Base-by-base conservation (phyloP, 495 filamentous ascomycete genomes). In the Aspergillus sclerotioniger region DNA sequence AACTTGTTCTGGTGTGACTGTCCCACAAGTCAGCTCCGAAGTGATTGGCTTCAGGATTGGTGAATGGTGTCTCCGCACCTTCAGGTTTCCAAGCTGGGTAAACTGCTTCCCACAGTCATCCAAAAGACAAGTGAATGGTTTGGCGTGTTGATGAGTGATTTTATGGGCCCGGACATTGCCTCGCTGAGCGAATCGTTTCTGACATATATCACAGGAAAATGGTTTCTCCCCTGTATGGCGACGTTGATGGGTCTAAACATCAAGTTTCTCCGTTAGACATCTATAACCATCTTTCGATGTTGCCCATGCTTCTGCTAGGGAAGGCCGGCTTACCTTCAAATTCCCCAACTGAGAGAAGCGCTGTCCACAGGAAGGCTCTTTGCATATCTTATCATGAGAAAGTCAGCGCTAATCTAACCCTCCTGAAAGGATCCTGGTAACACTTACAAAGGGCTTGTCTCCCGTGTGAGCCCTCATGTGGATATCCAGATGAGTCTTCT, bases 1-100 rank as follows among this genome's bases (percentile, higher is more conserved):
- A 94, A 98, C 60, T 90, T 91, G 71, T 98, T 97, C 69, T 96
- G 92, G 68, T 98, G 93, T 19, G 86, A 92, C 91, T 96, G 59
- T 57, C 58, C 25, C 19, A 25, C 37, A 17, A 57, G 55, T 56
- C 59, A 58, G 41, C 53, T 20, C 41, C 20, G 37, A 31, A 48
- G 20, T 16, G 47, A 31, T 54, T 45, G 29, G 25, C 50, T 10
- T 37, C 8, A 29, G 15, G 41, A 29, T 44, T 6, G 17, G 35
- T 33, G 54, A 49, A 46, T 39, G 45, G 48, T 57, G 31, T 39
- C 67, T 48, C 68, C 57, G 54, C 31, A 91, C 90, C 82, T 96
- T 96, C 6, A 96, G 77, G 62, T 96, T 96, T 0, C 92, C 93
- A 3, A 93, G 80, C 55, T 92, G 90, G 0, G 90, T 93, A 65